phyloP scores from a whole-genome alignment of 768 basidiomycete genomes.

The Gyrodon lividus region DNA sequence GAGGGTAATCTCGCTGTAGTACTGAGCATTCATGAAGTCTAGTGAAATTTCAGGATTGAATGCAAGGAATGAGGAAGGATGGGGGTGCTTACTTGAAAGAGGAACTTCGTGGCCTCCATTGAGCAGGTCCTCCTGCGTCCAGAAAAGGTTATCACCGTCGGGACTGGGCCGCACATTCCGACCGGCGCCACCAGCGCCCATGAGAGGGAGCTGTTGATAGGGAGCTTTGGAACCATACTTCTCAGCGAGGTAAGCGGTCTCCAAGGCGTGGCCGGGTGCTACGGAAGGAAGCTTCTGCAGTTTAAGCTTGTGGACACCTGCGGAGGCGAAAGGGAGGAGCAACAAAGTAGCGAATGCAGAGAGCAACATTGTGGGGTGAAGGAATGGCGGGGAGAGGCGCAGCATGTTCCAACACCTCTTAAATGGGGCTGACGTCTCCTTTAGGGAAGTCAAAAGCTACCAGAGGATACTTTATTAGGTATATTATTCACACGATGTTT shows the following conservation, averaged over 20 bases:
- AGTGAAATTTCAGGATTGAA: conserved; percentile 8
- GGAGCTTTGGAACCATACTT: conserved; percentile 70
- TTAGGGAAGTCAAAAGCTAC: too few species aligned
- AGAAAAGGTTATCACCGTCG: conserved; percentile 63
- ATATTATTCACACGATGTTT: neutral
- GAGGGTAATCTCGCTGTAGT: conserved; percentile 83
- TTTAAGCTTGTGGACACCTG: conserved; percentile 79
- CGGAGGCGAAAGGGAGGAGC: conserved; percentile 47
- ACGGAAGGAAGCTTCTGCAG: conserved; percentile 77
- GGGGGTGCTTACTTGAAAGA: conserved; percentile 67
- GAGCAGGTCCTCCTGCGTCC: conserved; percentile 72
- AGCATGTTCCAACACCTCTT: conserved; percentile 13
- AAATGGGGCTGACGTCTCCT: conserved; percentile 22
- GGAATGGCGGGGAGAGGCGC: conserved; percentile 11
- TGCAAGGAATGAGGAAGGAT: neutral
- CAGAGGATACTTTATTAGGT: too few species aligned
- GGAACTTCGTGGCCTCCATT: conserved; percentile 86
- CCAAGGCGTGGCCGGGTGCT: conserved; percentile 61
- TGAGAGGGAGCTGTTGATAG: conserved; percentile 57
- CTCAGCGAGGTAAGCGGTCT: conserved; percentile 85
- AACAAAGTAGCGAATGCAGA: conserved; percentile 38
- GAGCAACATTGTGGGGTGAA: conserved; percentile 42
- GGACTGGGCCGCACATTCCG: conserved; percentile 52
- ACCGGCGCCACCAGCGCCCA: conserved; percentile 73
- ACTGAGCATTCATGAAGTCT: conserved; percentile 99